Evolutionary conservation across 1,139 yeast species (phyloP), one percentile per base, ranked within the genome.

Genomic region (Yamadazyma triangularis): DNA sequence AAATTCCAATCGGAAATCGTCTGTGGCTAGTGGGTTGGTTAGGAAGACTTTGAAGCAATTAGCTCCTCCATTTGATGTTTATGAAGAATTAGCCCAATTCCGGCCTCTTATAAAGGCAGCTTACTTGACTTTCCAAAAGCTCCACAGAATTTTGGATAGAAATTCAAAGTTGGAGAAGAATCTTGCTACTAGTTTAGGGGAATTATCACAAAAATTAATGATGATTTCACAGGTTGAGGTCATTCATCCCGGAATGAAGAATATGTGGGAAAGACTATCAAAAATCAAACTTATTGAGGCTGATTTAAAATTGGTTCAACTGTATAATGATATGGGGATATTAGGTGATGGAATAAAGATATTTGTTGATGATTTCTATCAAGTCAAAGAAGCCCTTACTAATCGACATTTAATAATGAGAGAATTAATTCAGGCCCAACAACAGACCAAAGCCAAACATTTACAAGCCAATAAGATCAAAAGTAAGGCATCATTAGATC

Each of bases 401-500:
- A 89, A 89, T 56, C 71, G 98, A 35, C 96, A 93, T 56, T 65
- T 91, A 34, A 61, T 91, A 28, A 91, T 91, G 95, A 70, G 96
- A 34, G 98, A 93, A 44, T 64, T 87, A 31, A 51, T 76, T 15
- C 84, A 77, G 47, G 93, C 96, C 1, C 95, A 89, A 50, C 74
- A 78, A 4, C 76, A 70, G 38, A 77, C 95, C 2, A 76, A 73
- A 44, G 58, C 76, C 16, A 84, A 78, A 48, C 95, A 86, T 46
- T 73, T 77, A 30, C 71, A 76, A 10, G 95, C 95, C 1, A 74
- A 83, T 18, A 80, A 81, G 44, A 69, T 89, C 33, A 82, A 86
- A 48, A 79, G 75, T 38, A 83, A 80, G 41, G 65, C 88, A 15
- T 77, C 85, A 30, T 79, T 87, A 32, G 91, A 84, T 49, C 96